A percentile compares a stretch with the other conserved stretches of the same genome.
phyloP scores from a whole-genome alignment of 371 early-diverging fungal genomes.

The Apophysomyces ossiformis region DNA sequence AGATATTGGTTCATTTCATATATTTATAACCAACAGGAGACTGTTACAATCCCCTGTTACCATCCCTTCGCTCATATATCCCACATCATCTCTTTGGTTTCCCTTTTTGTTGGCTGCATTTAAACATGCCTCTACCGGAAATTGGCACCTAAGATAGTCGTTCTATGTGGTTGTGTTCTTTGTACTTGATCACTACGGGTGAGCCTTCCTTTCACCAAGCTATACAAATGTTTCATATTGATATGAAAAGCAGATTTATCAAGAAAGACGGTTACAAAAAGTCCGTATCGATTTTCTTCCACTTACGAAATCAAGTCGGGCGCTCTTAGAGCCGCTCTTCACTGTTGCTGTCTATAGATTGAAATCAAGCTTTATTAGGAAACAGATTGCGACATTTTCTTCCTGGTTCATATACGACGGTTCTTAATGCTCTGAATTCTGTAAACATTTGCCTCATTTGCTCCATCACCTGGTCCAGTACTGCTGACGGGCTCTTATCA shows the following conservation, averaged over 20 bases:
- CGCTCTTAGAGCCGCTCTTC: background rate
- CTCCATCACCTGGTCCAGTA: background rate
- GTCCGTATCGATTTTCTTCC: background rate
- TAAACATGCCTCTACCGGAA: too few relatives aligned
- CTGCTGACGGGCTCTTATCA: constrained; percentile 21
- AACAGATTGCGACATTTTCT: background rate
- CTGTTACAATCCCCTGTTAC: background rate
- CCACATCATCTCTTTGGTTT: too few relatives aligned
- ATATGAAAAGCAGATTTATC: constrained; percentile 18
- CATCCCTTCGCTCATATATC: background rate
- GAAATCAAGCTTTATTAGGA: too few relatives aligned
- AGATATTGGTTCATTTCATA: too few relatives aligned
- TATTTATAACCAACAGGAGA: background rate
- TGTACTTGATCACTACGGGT: too few relatives aligned
- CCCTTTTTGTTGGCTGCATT: too few relatives aligned
- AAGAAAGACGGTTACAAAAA: constrained; percentile 19
- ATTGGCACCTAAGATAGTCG: too few relatives aligned
- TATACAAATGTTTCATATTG: background rate
- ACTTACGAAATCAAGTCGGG: background rate
- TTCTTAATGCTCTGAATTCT: background rate
- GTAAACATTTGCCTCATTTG: background rate
- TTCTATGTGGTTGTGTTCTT: too few relatives aligned
- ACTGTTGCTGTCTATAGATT: background rate
- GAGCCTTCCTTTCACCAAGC: constrained; percentile 8
- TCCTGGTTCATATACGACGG: background rate